Conservation (phyloP, 768 basidiomycete genomes). For the Lactifluus echinatus region DNA sequence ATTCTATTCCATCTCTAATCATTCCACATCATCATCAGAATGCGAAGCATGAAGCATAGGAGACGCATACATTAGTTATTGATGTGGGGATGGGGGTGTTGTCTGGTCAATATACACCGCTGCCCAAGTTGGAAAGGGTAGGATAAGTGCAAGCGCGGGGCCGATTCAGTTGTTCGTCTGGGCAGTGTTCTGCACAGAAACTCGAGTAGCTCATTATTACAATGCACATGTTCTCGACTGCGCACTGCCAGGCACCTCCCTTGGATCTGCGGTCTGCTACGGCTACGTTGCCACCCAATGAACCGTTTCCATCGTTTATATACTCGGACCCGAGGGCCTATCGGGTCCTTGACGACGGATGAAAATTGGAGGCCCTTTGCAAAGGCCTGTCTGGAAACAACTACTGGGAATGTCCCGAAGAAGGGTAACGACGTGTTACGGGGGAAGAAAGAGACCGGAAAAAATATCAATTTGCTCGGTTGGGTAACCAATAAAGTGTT, state of each 20-base stretch:
- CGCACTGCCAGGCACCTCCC: neutral
- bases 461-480: too few relatives aligned
- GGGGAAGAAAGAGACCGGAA: too few relatives aligned
- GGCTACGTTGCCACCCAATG: neutral
- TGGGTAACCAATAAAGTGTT: too few relatives aligned
- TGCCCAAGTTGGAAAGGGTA: neutral
- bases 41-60: neutral
- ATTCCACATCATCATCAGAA: neutral
- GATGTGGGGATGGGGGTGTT: neutral
- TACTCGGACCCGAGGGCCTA: neutral
- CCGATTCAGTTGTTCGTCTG: neutral
- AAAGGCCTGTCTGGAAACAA: too few relatives aligned
- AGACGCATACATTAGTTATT: neutral
- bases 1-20: neutral
- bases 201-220: too few relatives aligned
- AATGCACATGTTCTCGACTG: neutral
- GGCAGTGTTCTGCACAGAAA: neutral
- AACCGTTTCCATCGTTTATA: neutral
- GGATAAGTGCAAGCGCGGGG: neutral
- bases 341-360: too few relatives aligned
- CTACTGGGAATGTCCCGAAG: too few relatives aligned
- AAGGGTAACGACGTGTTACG: too few relatives aligned
- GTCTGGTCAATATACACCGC: neutral
- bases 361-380: too few relatives aligned
- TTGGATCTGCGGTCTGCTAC: neutral